These are phyloP conservation scores for Penicillium sp. DNA, from an alignment of 2,329 filamentous ascomycete species.

Conservation along the genomic window DNA sequence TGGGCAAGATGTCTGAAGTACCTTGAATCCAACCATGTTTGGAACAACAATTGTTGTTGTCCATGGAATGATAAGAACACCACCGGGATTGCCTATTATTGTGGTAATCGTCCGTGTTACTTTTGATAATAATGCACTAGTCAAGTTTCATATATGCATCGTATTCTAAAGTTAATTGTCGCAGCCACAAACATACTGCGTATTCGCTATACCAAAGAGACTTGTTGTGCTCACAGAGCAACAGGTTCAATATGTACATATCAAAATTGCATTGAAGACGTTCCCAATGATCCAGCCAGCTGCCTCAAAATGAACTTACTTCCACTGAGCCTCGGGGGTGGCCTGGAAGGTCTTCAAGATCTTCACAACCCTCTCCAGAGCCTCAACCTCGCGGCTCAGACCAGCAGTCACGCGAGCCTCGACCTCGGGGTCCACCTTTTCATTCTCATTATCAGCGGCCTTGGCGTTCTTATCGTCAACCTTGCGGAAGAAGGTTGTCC, in stretches of 20 bases:
- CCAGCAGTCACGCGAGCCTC: conserved; percentile 43
- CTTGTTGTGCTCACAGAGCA: conserved; percentile 15
- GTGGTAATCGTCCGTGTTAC: not conserved
- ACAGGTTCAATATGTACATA: conserved; percentile 24
- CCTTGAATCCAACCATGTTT: not conserved
- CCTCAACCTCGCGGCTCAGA: conserved; percentile 70
- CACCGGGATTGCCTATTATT: not conserved
- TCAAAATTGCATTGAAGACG: conserved; percentile 9
- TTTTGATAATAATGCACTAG: not conserved
- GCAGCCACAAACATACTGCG: not conserved
- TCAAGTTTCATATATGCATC: not conserved
- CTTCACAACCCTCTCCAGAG: conserved; percentile 73
- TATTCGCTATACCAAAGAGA: conserved; percentile 18
- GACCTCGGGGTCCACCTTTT: conserved; percentile 36
- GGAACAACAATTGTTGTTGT: not conserved
- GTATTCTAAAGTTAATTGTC: not conserved
- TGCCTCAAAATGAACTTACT: conserved; percentile 14
- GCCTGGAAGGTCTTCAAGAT: conserved; percentile 69
- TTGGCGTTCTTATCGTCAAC: conserved; percentile 57
- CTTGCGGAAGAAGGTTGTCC: conserved; percentile 90
- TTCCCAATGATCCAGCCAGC: conserved; percentile 5
- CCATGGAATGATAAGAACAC: not conserved
- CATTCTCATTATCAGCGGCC: conserved; percentile 29
- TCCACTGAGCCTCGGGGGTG: conserved; percentile 53
- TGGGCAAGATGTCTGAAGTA: not conserved